Conservation (phyloP, 2,329 filamentous ascomycete species). For the Cryoendolithus antarcticus region DNA sequence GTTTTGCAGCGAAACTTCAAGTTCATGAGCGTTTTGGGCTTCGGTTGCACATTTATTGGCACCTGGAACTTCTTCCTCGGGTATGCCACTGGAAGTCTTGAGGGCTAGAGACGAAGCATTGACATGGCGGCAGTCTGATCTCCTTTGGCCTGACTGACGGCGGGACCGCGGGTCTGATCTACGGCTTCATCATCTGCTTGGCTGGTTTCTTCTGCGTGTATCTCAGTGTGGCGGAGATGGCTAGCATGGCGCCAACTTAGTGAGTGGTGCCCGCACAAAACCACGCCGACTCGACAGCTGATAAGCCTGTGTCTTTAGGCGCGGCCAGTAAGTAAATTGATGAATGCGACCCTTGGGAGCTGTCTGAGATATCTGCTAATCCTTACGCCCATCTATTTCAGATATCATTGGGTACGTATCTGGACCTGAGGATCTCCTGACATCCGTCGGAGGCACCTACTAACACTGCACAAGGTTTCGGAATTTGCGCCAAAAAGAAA, state of each 20-base stretch:
- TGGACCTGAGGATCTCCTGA: too few relatives aligned
- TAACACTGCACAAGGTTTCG: slow-evolving; percentile 15
- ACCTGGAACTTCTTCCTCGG: slow-evolving; percentile 15
- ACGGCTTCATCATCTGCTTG: slow-evolving; percentile 20
- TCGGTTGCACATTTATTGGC: slow-evolving; percentile 18
- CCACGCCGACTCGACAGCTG: too few relatives aligned
- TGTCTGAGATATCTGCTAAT: too few relatives aligned
- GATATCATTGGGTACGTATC: too few relatives aligned
- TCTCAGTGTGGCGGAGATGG: slow-evolving; percentile 22
- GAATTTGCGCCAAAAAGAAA: slow-evolving; percentile 21
- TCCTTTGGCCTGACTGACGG: slow-evolving; percentile 7
- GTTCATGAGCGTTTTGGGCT: slow-evolving; percentile 16
- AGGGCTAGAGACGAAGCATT: too few relatives aligned
- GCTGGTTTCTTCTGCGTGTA: slow-evolving; percentile 24
- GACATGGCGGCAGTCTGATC: background rate
- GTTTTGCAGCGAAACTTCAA: slow-evolving; percentile 12
- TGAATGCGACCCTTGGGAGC: too few relatives aligned
- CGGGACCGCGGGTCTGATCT: slow-evolving; percentile 22
- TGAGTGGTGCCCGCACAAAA: too few relatives aligned
- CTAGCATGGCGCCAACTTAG: slow-evolving; percentile 25
- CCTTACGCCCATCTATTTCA: too few relatives aligned
- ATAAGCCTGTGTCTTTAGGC: too few relatives aligned
- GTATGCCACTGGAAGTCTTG: too few relatives aligned
- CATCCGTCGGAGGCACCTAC: too few relatives aligned
- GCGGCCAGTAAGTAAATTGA: slow-evolving; percentile 9